Evolutionary conservation across 2,329 filamentous ascomycete genomes (phyloP).

Genomic region (Pseudogymnoascus sp.): DNA sequence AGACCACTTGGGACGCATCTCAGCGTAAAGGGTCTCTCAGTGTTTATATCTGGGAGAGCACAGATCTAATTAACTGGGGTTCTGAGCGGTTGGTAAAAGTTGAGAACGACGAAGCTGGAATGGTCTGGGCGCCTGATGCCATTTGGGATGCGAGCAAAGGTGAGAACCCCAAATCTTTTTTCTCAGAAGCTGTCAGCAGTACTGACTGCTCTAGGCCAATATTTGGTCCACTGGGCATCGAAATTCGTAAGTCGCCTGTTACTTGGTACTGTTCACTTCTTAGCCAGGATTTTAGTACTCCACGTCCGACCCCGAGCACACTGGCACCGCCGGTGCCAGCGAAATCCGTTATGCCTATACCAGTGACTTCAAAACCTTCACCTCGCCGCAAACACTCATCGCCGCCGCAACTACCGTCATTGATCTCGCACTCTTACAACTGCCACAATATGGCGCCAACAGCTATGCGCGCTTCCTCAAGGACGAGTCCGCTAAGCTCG

Average conservation of each 20-base stretch:
- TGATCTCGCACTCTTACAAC: constrained; percentile 46
- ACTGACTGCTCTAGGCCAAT: constrained; percentile 29
- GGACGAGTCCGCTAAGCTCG: constrained; percentile 42
- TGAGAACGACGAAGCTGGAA: constrained; percentile 44
- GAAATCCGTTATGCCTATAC: constrained; percentile 47
- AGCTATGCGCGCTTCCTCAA: constrained; percentile 47
- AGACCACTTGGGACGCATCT: constrained; percentile 44
- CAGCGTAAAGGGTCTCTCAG: constrained; percentile 42
- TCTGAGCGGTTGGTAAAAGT: constrained; percentile 40
- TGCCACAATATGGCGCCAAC: constrained; percentile 26
- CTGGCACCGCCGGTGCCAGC: constrained; percentile 35
- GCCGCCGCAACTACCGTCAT: constrained; percentile 41
- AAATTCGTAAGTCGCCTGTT: constrained; percentile 32
- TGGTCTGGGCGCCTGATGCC: constrained; percentile 50
- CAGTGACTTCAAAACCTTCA: constrained; percentile 45
- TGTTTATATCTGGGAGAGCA: constrained; percentile 48
- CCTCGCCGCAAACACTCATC: constrained; percentile 41
- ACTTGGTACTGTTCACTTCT: not conserved
- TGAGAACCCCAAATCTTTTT: constrained; percentile 12
- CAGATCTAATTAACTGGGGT: constrained; percentile 41
- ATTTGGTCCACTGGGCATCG: constrained; percentile 39
- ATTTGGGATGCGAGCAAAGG: constrained; percentile 41
- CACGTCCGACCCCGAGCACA: constrained; percentile 39
- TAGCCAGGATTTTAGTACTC: constrained; percentile 31
- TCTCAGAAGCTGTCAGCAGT: not conserved